Evolutionary conservation across 495 filamentous ascomycete genomes (phyloP).

Genomic region (Glonium stellatum): DNA sequence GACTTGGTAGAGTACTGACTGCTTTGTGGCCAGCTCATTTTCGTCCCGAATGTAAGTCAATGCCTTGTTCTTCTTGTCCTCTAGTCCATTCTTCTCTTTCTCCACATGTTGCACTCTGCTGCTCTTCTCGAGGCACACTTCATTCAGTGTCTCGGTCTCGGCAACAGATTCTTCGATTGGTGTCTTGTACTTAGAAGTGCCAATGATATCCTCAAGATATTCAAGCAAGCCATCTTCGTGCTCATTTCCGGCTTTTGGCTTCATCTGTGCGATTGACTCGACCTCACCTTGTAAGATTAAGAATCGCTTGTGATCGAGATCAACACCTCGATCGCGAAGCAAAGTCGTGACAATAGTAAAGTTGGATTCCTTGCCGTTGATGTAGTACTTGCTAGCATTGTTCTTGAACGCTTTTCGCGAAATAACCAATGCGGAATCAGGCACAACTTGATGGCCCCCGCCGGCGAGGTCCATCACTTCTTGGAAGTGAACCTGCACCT

Average conservation of each 20-base stretch:
- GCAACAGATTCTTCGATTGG: slow-evolving; percentile 89
- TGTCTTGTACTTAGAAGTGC: slow-evolving; percentile 93
- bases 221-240: slow-evolving; percentile 94
- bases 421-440: slow-evolving; percentile 75
- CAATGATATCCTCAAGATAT: slow-evolving; percentile 97
- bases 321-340: slow-evolving; percentile 82
- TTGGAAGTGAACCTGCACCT: slow-evolving; percentile 92
- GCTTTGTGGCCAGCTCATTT: slow-evolving; percentile 84
- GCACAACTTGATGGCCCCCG: slow-evolving; percentile 65
- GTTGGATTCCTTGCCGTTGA: slow-evolving; percentile 79
- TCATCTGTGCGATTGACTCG: slow-evolving; percentile 99
- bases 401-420: slow-evolving; percentile 95
- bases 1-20: slow-evolving; percentile 83
- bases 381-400: slow-evolving; percentile 95
- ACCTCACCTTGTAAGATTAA: slow-evolving; percentile 96
- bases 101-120: slow-evolving; percentile 93
- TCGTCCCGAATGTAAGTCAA: slow-evolving; percentile 82
- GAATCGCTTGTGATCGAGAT: slow-evolving; percentile 97
- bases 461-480: slow-evolving; percentile 82
- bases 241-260: slow-evolving; percentile 86
- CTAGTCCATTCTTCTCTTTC: slow-evolving; percentile 85
- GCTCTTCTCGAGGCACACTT: slow-evolving; percentile 90
- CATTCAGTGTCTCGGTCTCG: slow-evolving; percentile 86
- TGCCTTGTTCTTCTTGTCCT: slow-evolving; percentile 94
- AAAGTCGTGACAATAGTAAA: slow-evolving; percentile 85